phyloP scores from a whole-genome alignment of 2,329 filamentous ascomycete species.

The Trichoderma sp. region DNA sequence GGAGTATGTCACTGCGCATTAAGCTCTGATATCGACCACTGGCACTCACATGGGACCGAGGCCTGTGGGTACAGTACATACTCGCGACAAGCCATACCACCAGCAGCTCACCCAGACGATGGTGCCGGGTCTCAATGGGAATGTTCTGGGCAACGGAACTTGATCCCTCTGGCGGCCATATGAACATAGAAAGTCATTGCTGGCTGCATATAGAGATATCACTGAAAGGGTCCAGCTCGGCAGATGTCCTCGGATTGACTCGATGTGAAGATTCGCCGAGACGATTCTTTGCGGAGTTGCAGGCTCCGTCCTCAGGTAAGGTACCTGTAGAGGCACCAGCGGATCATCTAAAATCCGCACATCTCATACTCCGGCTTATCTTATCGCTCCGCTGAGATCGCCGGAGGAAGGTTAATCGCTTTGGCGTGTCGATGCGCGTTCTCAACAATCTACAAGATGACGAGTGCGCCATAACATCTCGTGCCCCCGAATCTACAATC shows the following conservation, averaged over 20 bases:
- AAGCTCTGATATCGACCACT: background rate
- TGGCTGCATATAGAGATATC: too few species aligned
- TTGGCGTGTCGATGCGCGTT: conserved; percentile 27
- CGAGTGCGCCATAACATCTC: conserved; percentile 12
- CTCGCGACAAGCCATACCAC: background rate
- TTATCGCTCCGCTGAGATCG: conserved; percentile 26
- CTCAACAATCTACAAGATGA: conserved; percentile 8
- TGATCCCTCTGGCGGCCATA: too few species aligned
- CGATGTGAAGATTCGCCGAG: too few species aligned
- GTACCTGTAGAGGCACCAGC: background rate
- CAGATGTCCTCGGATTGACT: too few species aligned
- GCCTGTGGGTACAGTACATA: background rate
- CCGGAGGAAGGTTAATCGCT: conserved; percentile 16
- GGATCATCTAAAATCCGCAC: conserved; percentile 23
- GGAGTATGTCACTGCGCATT: background rate
- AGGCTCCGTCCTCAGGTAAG: too few species aligned
- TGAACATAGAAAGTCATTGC: too few species aligned
- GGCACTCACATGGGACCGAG: background rate
- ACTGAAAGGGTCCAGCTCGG: too few species aligned
- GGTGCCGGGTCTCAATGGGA: background rate
- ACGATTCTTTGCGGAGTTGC: background rate
- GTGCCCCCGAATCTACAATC: background rate
- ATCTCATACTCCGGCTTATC: conserved; percentile 7
- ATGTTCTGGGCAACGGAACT: background rate
- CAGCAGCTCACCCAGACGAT: background rate